Evolutionary conservation across 352 stramenopile genomes (phyloP).

Genomic region (Phytophthora meadii): DNA sequence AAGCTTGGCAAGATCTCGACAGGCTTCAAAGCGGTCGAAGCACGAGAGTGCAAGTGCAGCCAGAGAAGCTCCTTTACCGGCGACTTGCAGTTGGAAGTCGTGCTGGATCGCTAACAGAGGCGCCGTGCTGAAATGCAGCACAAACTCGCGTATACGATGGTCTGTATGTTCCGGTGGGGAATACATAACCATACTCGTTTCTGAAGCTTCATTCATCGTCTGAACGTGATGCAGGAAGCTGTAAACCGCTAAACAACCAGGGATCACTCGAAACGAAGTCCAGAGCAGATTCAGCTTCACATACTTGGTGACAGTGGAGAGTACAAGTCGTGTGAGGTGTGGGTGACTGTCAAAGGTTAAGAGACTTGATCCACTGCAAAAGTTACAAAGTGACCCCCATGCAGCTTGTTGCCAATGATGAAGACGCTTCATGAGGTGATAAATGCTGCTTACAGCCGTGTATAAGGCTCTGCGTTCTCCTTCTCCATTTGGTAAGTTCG

Average conservation of each 20-base stretch:
- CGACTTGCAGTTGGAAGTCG: conserved; percentile 55
- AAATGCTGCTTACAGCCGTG: conserved; percentile 36
- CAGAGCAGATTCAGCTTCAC: conserved; percentile 71
- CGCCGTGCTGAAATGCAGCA: conserved; percentile 64
- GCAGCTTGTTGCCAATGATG: conserved; percentile 68
- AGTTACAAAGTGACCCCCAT: conserved; percentile 56
- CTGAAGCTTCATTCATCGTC: not conserved
- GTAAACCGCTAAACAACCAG: conserved; percentile 56
- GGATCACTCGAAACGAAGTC: conserved; percentile 52
- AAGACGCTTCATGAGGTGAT: conserved; percentile 70
- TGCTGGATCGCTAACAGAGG: conserved; percentile 65
- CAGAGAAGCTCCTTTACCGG: conserved; percentile 27
- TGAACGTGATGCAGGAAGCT: conserved; percentile 41
- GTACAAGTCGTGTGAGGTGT: conserved; percentile 56
- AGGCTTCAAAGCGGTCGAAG: conserved; percentile 54
- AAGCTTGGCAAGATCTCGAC: conserved; percentile 57
- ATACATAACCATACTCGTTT: conserved; percentile 19
- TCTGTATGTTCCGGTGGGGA: conserved; percentile 45
- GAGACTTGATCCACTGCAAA: conserved; percentile 36
- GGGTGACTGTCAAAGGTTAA: conserved; percentile 66
- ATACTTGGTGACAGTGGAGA: conserved; percentile 59
- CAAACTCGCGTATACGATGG: conserved; percentile 59
- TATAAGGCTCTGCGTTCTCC: conserved; percentile 32
- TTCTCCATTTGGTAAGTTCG: conserved; percentile 14
- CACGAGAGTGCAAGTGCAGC: conserved; percentile 62